Evolutionary conservation across 2,329 filamentous ascomycete species (phyloP).

Genomic region (Geosmithia flava): DNA sequence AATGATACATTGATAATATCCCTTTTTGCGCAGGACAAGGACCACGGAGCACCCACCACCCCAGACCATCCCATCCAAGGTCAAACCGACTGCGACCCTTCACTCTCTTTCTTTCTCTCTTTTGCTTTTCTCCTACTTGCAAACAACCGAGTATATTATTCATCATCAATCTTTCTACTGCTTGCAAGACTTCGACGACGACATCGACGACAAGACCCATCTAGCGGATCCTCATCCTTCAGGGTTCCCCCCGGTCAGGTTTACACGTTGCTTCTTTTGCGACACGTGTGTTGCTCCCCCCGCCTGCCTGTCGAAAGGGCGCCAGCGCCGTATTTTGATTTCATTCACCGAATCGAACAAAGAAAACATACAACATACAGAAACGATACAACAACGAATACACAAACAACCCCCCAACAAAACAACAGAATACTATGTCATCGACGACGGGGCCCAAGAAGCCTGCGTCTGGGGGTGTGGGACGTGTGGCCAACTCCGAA

Average conservation of each 20-base stretch:
- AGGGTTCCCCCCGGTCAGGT: neutral
- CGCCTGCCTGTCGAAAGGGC: neutral
- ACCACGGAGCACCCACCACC: neutral
- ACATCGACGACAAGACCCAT: neutral
- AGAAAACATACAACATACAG: neutral
- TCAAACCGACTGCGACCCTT: neutral
- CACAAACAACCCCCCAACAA: neutral
- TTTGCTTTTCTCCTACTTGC: too few relatives aligned
- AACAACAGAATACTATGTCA: conserved; percentile 19
- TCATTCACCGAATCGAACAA: neutral
- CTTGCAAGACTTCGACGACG: neutral
- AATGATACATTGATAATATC: neutral
- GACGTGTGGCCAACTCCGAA: conserved; percentile 29
- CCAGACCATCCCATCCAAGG: neutral
- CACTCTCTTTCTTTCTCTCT: too few relatives aligned
- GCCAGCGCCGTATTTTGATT: neutral
- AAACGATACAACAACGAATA: neutral
- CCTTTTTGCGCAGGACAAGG: neutral
- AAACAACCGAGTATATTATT: too few relatives aligned
- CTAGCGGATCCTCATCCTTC: neutral
- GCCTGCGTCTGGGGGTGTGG: conserved; percentile 33
- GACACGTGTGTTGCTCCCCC: neutral
- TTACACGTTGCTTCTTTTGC: neutral
- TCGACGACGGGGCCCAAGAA: conserved; percentile 38
- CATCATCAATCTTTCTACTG: neutral